A percentile compares a stretch with the other conserved stretches of the same genome.
These are phyloP conservation scores for Trypanosomatidae sp. DNA, from an alignment of 208 protist genomes.

Conservation along the genomic window DNA sequence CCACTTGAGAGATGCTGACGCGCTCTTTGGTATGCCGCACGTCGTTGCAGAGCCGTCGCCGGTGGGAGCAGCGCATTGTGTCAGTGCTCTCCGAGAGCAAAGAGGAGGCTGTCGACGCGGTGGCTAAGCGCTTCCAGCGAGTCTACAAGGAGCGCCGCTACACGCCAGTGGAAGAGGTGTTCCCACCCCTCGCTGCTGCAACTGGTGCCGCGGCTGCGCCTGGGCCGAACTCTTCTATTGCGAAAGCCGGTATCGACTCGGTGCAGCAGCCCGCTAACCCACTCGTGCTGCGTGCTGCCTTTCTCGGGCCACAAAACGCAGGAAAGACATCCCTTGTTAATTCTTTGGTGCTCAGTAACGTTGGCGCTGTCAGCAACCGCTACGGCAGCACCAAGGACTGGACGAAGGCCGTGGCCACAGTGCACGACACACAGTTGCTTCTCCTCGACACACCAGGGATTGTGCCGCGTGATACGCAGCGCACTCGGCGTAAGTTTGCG, in stretches of 20 bases:
- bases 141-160: conserved; percentile 84
- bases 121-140: conserved; percentile 74
- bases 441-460: conserved; percentile 89
- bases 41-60: conserved; percentile 67
- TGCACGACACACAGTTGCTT: conserved; percentile 87
- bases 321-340: conserved; percentile 92
- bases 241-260: not conserved
- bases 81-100: conserved; percentile 62
- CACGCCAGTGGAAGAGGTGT: conserved; percentile 82
- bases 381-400: conserved; percentile 81
- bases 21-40: conserved; percentile 15
- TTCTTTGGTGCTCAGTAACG: conserved; percentile 70
- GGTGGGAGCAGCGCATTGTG: conserved; percentile 87
- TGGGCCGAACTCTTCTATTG: not conserved
- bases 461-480: conserved; percentile 38
- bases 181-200: conserved; percentile 60
- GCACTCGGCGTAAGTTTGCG: conserved; percentile 50
- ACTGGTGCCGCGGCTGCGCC: not conserved
- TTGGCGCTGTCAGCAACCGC: conserved; percentile 83
- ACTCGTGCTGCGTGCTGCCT: conserved; percentile 49
- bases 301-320: conserved; percentile 84
- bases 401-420: conserved; percentile 77
- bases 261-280: conserved; percentile 41
- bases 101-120: conserved; percentile 56
- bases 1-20: no score